Evolutionary conservation across 1,284 basidiomycete genomes (phyloP).

Genomic region (Ceraceosorus guamensis): DNA sequence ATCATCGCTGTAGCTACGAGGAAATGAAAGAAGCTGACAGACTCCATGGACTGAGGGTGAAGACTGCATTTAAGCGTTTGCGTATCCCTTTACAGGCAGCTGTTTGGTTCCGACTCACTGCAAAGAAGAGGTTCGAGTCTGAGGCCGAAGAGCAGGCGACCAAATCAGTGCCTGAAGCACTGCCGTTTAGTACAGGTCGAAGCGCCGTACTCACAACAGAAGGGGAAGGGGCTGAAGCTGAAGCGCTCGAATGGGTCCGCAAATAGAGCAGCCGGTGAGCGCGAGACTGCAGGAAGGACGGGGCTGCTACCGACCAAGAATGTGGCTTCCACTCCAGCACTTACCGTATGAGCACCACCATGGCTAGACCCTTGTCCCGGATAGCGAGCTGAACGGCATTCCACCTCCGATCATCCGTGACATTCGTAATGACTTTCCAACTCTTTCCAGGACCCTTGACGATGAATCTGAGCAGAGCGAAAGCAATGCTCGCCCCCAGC

Average conservation of each 20-base stretch:
- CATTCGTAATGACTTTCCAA: neutral
- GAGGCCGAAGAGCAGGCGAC: too few relatives aligned
- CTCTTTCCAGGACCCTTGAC: slow-evolving; percentile 12
- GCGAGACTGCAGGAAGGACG: neutral
- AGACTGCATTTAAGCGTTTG: neutral
- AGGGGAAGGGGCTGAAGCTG: slow-evolving; percentile 41
- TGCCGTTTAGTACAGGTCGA: too few relatives aligned
- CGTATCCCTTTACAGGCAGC: neutral
- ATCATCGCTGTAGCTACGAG: slow-evolving; percentile 31
- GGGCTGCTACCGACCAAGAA: slow-evolving; percentile 4
- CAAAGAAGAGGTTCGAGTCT: slow-evolving; percentile 25
- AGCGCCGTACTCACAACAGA: slow-evolving; percentile 2
- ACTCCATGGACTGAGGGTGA: slow-evolving; percentile 17
- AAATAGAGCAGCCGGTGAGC: neutral
- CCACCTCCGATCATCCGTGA: slow-evolving; percentile 3
- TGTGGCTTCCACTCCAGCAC: neutral
- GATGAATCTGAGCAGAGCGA: slow-evolving; percentile 20
- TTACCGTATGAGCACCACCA: slow-evolving; percentile 37
- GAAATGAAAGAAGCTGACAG: slow-evolving; percentile 25
- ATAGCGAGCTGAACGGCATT: slow-evolving; percentile 37
- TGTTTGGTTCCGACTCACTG: slow-evolving; percentile 5
- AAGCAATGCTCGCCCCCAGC: slow-evolving; percentile 26
- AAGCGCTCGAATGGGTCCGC: too few relatives aligned
- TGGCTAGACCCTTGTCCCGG: slow-evolving; percentile 18
- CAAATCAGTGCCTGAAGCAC: too few relatives aligned